These are phyloP conservation scores for Sporothrix humicola DNA, from an alignment of 2,329 filamentous ascomycete species.

Conservation along the genomic window DNA sequence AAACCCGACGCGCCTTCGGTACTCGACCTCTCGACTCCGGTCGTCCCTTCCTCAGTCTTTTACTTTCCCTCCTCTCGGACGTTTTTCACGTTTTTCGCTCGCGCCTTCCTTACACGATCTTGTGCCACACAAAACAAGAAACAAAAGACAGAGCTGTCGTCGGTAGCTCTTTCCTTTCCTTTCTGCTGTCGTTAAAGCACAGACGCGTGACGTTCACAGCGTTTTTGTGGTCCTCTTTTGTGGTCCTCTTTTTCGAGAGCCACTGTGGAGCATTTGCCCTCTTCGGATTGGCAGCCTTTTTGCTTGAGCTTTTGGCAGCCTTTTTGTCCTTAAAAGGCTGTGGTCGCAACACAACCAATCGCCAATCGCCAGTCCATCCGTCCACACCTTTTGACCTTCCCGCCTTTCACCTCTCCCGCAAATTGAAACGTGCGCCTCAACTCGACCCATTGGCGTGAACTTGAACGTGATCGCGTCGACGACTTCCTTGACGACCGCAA, in stretches of 20 bases:
- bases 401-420: background rate
- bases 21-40: background rate
- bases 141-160: background rate
- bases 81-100: background rate
- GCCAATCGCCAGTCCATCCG: constrained; percentile 9
- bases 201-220: no score
- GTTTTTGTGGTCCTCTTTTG: no score
- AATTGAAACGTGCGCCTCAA: background rate
- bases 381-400: background rate
- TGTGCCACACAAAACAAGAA: constrained; percentile 1
- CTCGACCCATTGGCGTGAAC: background rate
- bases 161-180: background rate
- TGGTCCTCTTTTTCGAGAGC: no score
- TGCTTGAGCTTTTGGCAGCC: background rate
- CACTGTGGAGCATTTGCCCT: no score
- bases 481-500: no score
- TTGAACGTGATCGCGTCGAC: no score
- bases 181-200: no score
- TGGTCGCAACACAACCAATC: background rate
- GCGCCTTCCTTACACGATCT: constrained; percentile 20
- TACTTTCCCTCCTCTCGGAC: background rate
- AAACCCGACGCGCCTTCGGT: background rate
- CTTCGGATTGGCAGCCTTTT: background rate
- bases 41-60: background rate
- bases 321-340: background rate